phyloP scores from a whole-genome alignment of 371 early-diverging fungal species.

The Rhizopus delemar region DNA sequence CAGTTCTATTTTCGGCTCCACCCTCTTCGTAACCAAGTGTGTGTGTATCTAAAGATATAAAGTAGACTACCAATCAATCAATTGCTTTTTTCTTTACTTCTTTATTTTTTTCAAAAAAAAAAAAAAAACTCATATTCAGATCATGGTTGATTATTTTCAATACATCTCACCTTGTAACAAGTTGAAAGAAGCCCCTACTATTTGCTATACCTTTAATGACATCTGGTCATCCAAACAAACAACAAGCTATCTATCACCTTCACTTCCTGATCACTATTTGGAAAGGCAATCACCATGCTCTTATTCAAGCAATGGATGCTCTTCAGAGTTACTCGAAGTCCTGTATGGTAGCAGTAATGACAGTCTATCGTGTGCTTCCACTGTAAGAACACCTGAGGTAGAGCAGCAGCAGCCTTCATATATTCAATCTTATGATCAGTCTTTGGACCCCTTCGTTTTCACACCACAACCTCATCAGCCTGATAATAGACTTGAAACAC shows the following conservation, averaged over 20 bases:
- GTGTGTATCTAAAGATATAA: background rate
- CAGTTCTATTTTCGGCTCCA: background rate
- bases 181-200: too few species aligned
- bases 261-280: background rate
- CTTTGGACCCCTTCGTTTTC: background rate
- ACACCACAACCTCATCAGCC: background rate
- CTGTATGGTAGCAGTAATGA: background rate
- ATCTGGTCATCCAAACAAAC: background rate
- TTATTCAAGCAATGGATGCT: background rate
- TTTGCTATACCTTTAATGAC: too few species aligned
- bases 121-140: too few species aligned
- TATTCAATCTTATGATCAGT: background rate
- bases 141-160: too few species aligned
- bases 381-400: background rate
- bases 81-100: too few species aligned
- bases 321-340: background rate
- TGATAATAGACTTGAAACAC: background rate
- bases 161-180: too few species aligned
- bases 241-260: background rate
- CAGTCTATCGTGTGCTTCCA: background rate
- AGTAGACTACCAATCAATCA: background rate
- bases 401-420: background rate
- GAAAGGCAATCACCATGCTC: background rate
- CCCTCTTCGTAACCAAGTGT: background rate
- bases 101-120: too few species aligned